Conservation (phyloP, 2,329 filamentous ascomycete genomes). For the Hymenoscyphus occultus region DNA sequence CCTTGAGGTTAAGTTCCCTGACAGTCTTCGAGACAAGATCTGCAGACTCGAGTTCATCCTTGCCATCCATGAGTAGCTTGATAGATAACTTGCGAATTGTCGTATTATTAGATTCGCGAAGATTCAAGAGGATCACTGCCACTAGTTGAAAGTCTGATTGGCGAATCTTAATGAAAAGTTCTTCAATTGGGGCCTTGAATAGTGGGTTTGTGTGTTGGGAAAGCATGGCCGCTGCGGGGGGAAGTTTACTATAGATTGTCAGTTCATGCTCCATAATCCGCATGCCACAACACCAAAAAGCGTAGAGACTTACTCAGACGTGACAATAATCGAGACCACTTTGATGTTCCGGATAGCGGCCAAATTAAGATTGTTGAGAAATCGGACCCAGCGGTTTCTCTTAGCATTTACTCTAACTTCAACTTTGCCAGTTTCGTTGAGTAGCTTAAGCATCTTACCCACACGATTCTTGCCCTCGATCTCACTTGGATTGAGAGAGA, state of each 20-base stretch:
- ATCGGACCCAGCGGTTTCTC: background rate
- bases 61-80: too few species aligned
- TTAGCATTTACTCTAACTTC: background rate
- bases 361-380: background rate
- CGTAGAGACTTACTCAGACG: background rate
- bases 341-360: background rate
- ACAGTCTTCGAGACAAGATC: too few species aligned
- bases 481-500: background rate
- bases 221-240: too few species aligned
- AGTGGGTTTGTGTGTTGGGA: background rate
- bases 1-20: too few species aligned
- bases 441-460: background rate
- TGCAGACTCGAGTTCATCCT: too few species aligned
- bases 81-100: too few species aligned
- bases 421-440: background rate
- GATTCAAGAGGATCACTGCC: too few species aligned
- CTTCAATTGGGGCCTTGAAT: background rate
- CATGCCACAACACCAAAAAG: background rate
- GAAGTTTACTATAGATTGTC: background rate
- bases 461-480: background rate
- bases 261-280: background rate
- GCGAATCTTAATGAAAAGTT: background rate
- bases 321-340: background rate
- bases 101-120: too few species aligned
- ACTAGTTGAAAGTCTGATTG: background rate